Evolutionary conservation across 768 basidiomycete genomes (phyloP).

Genomic region (Pleurotus tuber-regium): DNA sequence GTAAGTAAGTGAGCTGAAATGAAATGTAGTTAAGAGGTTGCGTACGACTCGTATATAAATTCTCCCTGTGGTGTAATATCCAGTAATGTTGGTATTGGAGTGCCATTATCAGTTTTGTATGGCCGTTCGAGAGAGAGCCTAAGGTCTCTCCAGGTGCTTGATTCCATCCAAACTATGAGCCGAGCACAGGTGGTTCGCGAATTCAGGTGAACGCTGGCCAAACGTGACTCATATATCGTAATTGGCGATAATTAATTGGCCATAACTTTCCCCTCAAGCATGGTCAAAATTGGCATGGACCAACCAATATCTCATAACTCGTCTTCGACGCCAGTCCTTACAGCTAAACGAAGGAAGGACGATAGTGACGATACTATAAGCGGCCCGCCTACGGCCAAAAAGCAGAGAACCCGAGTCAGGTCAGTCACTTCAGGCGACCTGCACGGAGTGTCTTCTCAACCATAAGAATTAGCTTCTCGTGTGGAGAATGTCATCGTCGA

Average conservation of each 20-base stretch:
- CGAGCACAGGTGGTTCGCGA: background rate
- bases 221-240: constrained; percentile 5
- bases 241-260: constrained; percentile 4
- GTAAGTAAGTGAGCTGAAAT: constrained; percentile 15
- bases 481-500: constrained; percentile 83
- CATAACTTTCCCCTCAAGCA: constrained; percentile 11
- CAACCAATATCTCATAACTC: constrained; percentile 14
- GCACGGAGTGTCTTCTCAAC: constrained; percentile 13
- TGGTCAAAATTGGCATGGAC: constrained; percentile 37
- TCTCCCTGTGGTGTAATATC: constrained; percentile 74
- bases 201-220: background rate
- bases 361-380: constrained; percentile 61
- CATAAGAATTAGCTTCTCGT: constrained; percentile 60
- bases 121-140: constrained; percentile 74
- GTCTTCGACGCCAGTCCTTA: constrained; percentile 23
- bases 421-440: constrained; percentile 25
- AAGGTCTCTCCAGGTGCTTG: constrained; percentile 55
- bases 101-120: constrained; percentile 76
- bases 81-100: constrained; percentile 55
- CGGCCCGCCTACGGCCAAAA: constrained; percentile 56
- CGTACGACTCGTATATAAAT: constrained; percentile 72
- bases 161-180: constrained; percentile 18
- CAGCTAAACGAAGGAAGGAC: constrained; percentile 59
- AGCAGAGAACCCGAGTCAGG: constrained; percentile 77
- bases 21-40: constrained; percentile 13